Evolutionary conservation across 345 rosid species (phyloP).

Genomic region (Trapa incisa): DNA sequence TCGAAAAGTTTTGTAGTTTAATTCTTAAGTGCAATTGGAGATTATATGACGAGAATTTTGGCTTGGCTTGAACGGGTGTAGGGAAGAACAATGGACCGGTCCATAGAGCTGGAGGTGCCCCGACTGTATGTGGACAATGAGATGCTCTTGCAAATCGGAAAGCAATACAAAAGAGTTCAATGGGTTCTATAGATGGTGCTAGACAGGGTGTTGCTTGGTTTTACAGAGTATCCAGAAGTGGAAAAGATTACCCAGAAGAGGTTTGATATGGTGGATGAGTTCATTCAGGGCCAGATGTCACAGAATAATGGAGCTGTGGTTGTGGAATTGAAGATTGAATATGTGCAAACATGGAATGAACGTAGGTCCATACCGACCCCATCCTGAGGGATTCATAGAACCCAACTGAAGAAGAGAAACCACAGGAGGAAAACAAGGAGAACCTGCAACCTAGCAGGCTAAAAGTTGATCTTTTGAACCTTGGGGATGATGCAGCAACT

Average conservation of each 20-base stretch:
- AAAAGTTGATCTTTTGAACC: constrained; percentile 48
- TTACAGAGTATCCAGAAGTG: constrained; percentile 63
- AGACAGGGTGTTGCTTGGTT: constrained; percentile 52
- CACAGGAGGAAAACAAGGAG: constrained; percentile 8
- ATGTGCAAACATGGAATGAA: constrained; percentile 33
- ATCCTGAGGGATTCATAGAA: constrained; percentile 29
- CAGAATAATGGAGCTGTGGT: constrained; percentile 10
- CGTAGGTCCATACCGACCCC: constrained; percentile 29
- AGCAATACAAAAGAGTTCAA: constrained; percentile 65
- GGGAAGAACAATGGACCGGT: constrained; percentile 67
- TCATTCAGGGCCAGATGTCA: constrained; percentile 54
- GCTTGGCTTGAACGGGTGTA: constrained; percentile 25
- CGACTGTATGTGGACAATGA: constrained; percentile 54
- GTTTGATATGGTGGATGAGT: constrained; percentile 72
- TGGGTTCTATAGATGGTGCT: constrained; percentile 57
- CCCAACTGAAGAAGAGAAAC: constrained; percentile 10
- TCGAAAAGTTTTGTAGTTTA: no score
- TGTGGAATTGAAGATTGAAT: constrained; percentile 16
- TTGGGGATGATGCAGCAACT: constrained; percentile 28
- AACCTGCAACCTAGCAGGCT: constrained; percentile 24
- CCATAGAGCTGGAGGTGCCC: constrained; percentile 53
- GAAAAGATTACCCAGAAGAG: constrained; percentile 70
- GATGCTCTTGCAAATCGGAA: constrained; percentile 42
- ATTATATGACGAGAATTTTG: no score
- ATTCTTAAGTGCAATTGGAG: no score